Evolutionary conservation across 768 basidiomycete species (phyloP).

Genomic region (Lactarius sanguifluus): DNA sequence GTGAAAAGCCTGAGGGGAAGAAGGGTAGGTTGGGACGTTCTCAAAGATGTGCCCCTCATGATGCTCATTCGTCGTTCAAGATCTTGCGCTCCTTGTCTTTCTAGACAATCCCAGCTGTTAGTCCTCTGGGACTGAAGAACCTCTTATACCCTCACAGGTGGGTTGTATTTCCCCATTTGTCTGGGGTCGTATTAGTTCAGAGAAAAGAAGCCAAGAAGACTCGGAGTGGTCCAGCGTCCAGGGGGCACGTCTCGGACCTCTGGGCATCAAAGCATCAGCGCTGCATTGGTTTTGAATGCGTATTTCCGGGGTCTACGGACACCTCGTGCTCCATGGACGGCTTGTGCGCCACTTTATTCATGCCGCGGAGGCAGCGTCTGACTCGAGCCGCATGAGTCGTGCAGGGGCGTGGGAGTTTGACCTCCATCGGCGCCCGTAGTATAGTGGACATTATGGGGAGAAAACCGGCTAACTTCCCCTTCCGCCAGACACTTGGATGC

Average conservation of each 20-base stretch:
- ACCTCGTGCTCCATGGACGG: not conserved
- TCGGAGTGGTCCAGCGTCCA: too few species aligned
- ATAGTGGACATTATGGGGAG: not conserved
- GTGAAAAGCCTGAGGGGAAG: not conserved
- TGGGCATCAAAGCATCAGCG: not conserved
- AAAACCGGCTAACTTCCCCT: not conserved
- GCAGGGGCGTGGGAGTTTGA: not conserved
- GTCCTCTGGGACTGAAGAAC: not conserved
- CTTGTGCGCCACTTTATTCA: not conserved
- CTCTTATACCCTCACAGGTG: not conserved
- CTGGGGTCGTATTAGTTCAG: not conserved
- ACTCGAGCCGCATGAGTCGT: not conserved
- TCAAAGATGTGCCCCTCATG: not conserved
- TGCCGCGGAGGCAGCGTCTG: not conserved
- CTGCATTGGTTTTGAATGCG: not conserved
- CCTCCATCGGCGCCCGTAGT: not conserved
- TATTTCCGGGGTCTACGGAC: not conserved
- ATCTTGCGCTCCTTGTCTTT: not conserved
- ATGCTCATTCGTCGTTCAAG: not conserved
- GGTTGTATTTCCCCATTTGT: not conserved
- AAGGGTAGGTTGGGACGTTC: not conserved
- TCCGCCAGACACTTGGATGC: not conserved
- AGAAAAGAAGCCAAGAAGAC: not conserved
- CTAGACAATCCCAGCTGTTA: not conserved
- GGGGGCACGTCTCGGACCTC: not conserved